Conservation (phyloP, 345 rosid genomes). For the Citrus reticulata region DNA sequence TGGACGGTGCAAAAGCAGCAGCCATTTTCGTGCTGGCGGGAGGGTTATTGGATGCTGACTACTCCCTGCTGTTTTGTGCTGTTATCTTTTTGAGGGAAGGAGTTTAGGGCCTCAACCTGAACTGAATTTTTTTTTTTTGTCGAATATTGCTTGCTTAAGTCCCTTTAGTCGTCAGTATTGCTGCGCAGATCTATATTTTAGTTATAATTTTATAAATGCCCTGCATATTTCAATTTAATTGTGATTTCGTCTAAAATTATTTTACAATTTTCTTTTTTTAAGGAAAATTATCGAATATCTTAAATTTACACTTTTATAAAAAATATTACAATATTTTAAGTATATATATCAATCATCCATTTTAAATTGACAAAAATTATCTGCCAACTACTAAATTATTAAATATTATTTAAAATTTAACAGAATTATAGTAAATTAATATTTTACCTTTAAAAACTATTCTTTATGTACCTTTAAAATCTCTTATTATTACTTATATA, state of each 20-base stretch:
- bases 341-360: fast-evolving
- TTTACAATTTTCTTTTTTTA: too few relatives aligned
- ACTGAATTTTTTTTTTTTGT: background rate
- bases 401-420: too few relatives aligned
- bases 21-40: slow-evolving; percentile 16
- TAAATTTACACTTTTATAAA: too few relatives aligned
- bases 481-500: too few relatives aligned
- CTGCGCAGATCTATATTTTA: background rate
- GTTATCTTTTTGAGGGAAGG: background rate
- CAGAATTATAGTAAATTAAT: fast-evolving
- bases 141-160: background rate
- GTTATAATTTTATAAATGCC: background rate
- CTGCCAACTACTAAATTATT: fast-evolving
- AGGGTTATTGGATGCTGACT: slow-evolving; percentile 1
- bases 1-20: slow-evolving; percentile 46
- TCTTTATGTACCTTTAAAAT: too few relatives aligned
- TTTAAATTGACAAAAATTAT: too few relatives aligned
- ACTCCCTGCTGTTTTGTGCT: background rate
- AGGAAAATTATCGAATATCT: too few relatives aligned
- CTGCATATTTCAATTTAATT: background rate
- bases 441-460: too few relatives aligned
- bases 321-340: too few relatives aligned
- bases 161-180: background rate
- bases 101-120: background rate
- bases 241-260: background rate